Evolutionary conservation across 805 yeast species (phyloP), one percentile per base, ranked within the genome.

Genomic region (Ogataea glucozyma): DNA sequence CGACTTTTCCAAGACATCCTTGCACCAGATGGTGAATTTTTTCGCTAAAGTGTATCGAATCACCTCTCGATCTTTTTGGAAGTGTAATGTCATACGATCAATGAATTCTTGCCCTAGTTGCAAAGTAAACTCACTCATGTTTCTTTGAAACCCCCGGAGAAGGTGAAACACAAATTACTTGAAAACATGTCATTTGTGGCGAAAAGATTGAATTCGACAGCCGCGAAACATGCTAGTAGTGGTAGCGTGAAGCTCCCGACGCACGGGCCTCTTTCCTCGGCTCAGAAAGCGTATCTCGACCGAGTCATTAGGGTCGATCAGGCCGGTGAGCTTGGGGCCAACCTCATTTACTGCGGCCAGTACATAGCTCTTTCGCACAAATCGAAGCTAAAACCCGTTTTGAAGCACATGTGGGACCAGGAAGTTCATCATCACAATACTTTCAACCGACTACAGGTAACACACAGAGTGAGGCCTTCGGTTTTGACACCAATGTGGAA

Each of bases 371-470:
- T 93, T 39, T 78, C 85, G 10, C 74, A 72, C 41, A 74, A 76
- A 52, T 96, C 96, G 1, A 79, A 81, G 44, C 69, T 91, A 44
- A 87, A 81, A 55, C 91, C 95, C 0, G 71, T 89, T 10, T 67
- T 93, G 57, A 78, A 81, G 56, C 97, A 93, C 61, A 93, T 93
- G 99, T 90, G 98, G 98, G 96, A 90, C 24, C 98, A 93, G 64
- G 99, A 93, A 57, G 73, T 91, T 26, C 88, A 83, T 54, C 99
- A 93, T 58, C 96, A 88, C 60, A 67, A 76, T 49, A 86, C 96
- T 0, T 93, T 93, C 68, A 85, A 93, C 61, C 64, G 72, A 2
- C 69, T 91, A 21, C 98, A 91, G 61, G 68, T 75, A 1, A 72
- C 76, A 46, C 80, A 86, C 51, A 71, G 97, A 38, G 96, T 90